Evolutionary conservation across 2,329 filamentous ascomycete species (phyloP), one percentile per base, ranked within the genome.

Genomic region (Colletotrichum chrysophilum): DNA sequence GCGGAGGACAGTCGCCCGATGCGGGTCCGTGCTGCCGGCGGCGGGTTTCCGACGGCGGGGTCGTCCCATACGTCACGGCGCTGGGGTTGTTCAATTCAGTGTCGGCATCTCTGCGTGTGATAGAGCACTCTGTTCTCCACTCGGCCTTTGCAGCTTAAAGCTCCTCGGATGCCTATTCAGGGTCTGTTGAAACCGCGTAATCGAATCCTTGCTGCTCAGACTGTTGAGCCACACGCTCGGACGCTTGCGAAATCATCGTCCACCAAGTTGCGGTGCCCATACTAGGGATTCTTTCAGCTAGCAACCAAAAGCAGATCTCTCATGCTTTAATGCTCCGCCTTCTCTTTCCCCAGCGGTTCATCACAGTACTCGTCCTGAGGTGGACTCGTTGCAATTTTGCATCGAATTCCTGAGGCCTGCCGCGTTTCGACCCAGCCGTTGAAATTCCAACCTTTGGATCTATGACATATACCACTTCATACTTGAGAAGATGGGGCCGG

Each of bases 1-100:
- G 26, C 69, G 73, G 73, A 55, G 73, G 62, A 72, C 70, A 56
- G 55, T 75, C 62, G 73, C 38, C 73, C 73, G 73, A 67, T 48
- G 64, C 56, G 69, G 73, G 73, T 26, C 72, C 58, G 55, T 67
- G 62, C 61, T 56, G 38, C 56, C 67, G 72, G 69, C 38, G 55
- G 69, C 32, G 73, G 68, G 72, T 38, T 43, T 28, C 69, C 62
- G 67, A 71, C 21, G 58, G 69, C 55, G 72, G 69, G 48, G 72
- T 52, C 28, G 24, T 12, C 18, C 7, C n/a, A 18, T 43, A 71
- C 61, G 30, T 66, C 68, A 62, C 71, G 30, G n/a, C 24, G 13
- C 18, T 43, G 61, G 18, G 43, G 5, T 48, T 48, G 18, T 48
- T 48, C 38, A 43, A 10, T 28, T 28, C 3, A 18, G 24, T 16